Evolutionary conservation across 306 rosid species (phyloP), one percentile per base, ranked within the genome.

Genomic region (Datisca glomerata): DNA sequence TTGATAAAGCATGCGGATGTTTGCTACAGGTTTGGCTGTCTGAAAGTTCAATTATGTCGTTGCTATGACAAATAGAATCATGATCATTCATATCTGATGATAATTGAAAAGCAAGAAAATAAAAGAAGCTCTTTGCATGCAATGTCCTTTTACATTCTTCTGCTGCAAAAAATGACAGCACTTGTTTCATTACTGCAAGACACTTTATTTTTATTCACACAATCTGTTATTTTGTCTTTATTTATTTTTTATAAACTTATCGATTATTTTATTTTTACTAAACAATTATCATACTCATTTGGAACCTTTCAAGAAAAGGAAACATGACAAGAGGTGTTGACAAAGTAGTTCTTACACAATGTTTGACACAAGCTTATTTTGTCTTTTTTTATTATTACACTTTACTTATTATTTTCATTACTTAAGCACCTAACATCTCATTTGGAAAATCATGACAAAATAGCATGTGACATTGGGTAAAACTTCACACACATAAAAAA

Each of bases 261-360:
- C 18, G 18, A 60, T 57, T 76, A 71, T 74, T 69, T 43, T 68
- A 76, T 64, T 64, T 43, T 54, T 66, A n/a, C 49, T 61, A 37
- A 43, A 55, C 51, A 43, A 57, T 59, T 56, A 62, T 75, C 60
- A 49, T 47, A 47, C 72, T 72, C 55, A 57, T 41, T 55, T 64
- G 74, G 93, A 76, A 69, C 76, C 89, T 80, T 65, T 32, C 37
- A 24, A 45, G 79, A n/a, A n/a, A n/a, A n/a, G n/a, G n/a, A n/a
- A n/a, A n/a, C n/a, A n/a, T n/a, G n/a, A n/a, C n/a, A n/a, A n/a
- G n/a, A n/a, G n/a, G n/a, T n/a, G n/a, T n/a, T n/a, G n/a, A n/a
- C n/a, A n/a, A n/a, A n/a, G n/a, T n/a, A n/a, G n/a, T n/a, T n/a
- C n/a, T n/a, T n/a, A n/a, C n/a, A n/a, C n/a, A n/a, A n/a, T n/a